These are phyloP conservation scores for Kondoa subrosea DNA, from an alignment of 768 basidiomycete species.

Conservation along the genomic window DNA sequence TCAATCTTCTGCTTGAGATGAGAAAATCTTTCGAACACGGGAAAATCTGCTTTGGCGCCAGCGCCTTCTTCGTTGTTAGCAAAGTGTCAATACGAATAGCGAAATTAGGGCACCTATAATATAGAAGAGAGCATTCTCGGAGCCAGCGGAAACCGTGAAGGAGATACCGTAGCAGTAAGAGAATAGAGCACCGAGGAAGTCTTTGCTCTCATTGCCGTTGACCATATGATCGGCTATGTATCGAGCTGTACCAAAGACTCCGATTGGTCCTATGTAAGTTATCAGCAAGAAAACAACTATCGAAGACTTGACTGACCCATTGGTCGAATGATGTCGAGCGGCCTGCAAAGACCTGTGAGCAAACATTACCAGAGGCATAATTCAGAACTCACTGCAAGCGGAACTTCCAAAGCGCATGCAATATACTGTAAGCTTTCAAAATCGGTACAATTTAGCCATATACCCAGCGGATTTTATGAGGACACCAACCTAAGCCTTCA, in stretches of 20 bases:
- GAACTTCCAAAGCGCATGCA: constrained; percentile 1
- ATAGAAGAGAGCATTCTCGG: constrained; percentile 4
- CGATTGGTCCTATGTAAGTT: neutral
- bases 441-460: no score
- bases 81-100: neutral
- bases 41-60: neutral
- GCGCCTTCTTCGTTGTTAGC: neutral
- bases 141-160: neutral
- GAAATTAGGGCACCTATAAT: neutral
- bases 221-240: neutral
- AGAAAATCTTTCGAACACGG: neutral
- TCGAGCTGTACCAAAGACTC: neutral
- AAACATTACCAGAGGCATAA: no score
- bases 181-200: neutral
- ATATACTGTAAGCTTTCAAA: no score
- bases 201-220: neutral
- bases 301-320: neutral
- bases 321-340: neutral
- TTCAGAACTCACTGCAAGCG: no score
- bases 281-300: neutral
- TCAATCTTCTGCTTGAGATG: neutral
- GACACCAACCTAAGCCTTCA: neutral
- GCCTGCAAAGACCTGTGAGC: no score
- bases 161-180: neutral
- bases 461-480: no score